Evolutionary conservation across 2,329 filamentous ascomycete genomes (phyloP), one percentile per base, ranked within the genome.

Genomic region (Phoma sp.): DNA sequence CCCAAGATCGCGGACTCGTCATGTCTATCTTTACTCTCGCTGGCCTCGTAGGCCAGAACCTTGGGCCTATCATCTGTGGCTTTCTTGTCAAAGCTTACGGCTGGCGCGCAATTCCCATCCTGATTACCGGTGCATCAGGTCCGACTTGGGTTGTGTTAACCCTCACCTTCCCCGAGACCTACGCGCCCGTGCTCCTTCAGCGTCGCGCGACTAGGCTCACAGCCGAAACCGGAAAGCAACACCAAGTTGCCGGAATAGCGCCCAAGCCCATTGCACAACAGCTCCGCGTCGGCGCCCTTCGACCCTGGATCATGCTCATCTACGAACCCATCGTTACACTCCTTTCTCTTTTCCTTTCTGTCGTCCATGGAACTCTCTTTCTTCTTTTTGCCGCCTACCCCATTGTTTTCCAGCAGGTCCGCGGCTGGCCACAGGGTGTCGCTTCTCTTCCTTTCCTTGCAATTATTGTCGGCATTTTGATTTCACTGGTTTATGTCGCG

Each of bases 151-250:
- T 6, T 85, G 86, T 20, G 72, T 88, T 49, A 80, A 88, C 86
- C 26, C 91, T 95, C 74, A 93, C 90, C n/a, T 87, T 95, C 1
- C 90, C 90, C 2, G 91, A 96, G 75, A 96, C 92, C 0, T 95
- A 93, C 71, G 87, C 90, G 0, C 91, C 91, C 0, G 89, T 87
- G 0, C 86, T 96, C 51, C 83, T 96, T 11, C 83, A 84, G 46
- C 77, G 78, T 17, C 83, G 90, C 11, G 92, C 92, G 2, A 79
- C 80, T 65, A 88, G 88, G 69, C 77, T 93, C 52, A 84, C 91
- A 40, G 84, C 86, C 69, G 72, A 84, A 26, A 88, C 89, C 1
- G 85, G 87, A 15, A 83, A 89, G 79, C 59, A 76, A 25, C 82
- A 81, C 64, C 85, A 86, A 47, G 68, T 68, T 0, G 64, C 59